phyloP scores from a whole-genome alignment of 495 filamentous ascomycete genomes.

The Mycothermus thermophilus region DNA sequence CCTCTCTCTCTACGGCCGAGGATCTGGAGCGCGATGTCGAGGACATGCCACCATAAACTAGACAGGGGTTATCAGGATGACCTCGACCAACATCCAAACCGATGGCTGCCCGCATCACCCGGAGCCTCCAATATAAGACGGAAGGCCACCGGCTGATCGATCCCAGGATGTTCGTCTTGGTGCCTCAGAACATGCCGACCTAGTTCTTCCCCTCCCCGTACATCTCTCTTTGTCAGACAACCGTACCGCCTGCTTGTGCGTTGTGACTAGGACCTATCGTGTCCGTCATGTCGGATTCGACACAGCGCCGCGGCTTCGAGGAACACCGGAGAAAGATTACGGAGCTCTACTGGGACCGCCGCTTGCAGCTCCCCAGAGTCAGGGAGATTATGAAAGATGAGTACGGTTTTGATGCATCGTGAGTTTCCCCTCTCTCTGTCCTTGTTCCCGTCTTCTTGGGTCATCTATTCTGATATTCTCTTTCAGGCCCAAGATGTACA shows the following conservation, averaged over 20 bases:
- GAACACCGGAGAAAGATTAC: constrained; percentile 8
- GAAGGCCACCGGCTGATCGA: no score
- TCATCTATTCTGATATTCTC: background rate
- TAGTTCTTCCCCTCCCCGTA: background rate
- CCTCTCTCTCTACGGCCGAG: no score
- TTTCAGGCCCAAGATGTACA: constrained; percentile 17
- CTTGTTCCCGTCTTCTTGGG: background rate
- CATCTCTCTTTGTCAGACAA: no score
- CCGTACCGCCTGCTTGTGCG: no score
- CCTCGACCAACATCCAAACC: no score
- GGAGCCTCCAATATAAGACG: no score
- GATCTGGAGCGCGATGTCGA: no score
- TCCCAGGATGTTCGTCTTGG: background rate
- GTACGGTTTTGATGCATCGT: constrained; percentile 15
- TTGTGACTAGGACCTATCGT: no score
- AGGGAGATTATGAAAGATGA: constrained; percentile 10
- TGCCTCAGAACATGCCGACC: background rate
- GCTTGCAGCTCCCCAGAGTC: constrained; percentile 10
- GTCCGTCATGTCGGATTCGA: background rate
- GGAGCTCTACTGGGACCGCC: constrained; percentile 11
- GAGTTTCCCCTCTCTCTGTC: background rate
- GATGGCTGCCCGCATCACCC: no score
- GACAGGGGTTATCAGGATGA: no score
- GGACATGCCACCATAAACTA: no score
- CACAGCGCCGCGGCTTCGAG: background rate